A percentile compares a stretch with the other conserved stretches of the same genome.
phyloP scores from a whole-genome alignment of 2,329 filamentous ascomycete genomes.

The Sarocladiaceae sp. region DNA sequence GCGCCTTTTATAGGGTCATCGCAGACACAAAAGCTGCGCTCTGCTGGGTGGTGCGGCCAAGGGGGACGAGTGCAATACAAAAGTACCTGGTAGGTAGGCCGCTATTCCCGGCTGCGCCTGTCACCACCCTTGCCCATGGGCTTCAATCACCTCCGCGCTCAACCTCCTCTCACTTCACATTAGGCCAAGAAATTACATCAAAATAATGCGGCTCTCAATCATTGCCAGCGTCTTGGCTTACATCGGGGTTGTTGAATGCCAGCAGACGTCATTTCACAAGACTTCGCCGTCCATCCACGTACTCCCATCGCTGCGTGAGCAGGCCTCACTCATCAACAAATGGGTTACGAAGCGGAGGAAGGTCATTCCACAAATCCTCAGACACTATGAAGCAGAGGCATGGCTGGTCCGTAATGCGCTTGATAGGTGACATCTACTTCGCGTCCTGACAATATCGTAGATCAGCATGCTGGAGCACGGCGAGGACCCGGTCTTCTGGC shows the following conservation, averaged over 20 bases:
- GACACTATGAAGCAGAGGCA: conserved; percentile 41
- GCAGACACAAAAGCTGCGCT: too few species aligned
- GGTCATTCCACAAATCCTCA: conserved; percentile 36
- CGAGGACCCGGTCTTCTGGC: conserved; percentile 49
- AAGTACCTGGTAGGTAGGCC: too few species aligned
- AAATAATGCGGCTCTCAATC: background rate
- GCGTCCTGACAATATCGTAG: background rate
- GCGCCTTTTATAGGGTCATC: too few species aligned
- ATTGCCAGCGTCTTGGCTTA: background rate
- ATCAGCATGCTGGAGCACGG: conserved; percentile 45
- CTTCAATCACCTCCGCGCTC: too few species aligned
- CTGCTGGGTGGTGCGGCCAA: too few species aligned
- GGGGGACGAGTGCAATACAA: too few species aligned
- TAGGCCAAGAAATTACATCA: too few species aligned
- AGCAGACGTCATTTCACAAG: background rate
- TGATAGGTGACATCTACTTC: conserved; percentile 26
- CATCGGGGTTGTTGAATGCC: background rate
- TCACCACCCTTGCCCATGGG: too few species aligned
- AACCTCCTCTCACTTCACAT: too few species aligned
- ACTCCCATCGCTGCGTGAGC: conserved; percentile 14
- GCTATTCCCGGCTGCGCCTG: too few species aligned
- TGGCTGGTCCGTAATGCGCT: conserved; percentile 35
- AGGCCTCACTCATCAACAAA: conserved; percentile 36
- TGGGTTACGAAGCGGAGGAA: conserved; percentile 39
- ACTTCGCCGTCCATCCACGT: background rate